Evolutionary conservation across 495 filamentous ascomycete species (phyloP), one percentile per base, ranked within the genome.

Genomic region (Bacidia rubella): DNA sequence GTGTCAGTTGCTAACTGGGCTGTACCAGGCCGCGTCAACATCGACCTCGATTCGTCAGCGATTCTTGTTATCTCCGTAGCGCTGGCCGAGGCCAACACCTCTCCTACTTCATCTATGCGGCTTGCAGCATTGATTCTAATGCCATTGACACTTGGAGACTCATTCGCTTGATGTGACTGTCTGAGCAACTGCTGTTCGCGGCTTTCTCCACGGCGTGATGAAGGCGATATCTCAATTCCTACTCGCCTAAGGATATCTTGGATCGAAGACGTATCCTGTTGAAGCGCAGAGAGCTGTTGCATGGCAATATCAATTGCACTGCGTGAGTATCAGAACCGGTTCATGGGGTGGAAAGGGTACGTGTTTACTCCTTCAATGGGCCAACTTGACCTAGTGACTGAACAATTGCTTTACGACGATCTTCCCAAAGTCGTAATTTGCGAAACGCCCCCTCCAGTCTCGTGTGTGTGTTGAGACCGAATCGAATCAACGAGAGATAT

Each of bases 401-500:
- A 22, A 59, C 40, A 24, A 62, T 59, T 38, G 51, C 45, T 52
- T 47, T 29, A 43, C 53, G 46, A 24, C 55, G 52, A 9, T 55
- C 52, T 43, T 59, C 53, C 60, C 60, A 62, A 5, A 20, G 44
- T 11, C 52, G 42, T 26, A 60, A 41, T 15, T 51, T 52, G 23
- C 49, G 45, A 17, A 39, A 25, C 19, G 39, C 11, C n/a, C 48
- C 45, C 17, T 43, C 47, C 12, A 55, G 51, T 35, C 49, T 60
- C 17, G 49, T 49, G 2, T 57, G 45, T 10, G 35, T 51, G 27
- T 56, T 60, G 11, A 39, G 54, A 24, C 50, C 62, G 45, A 53
- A 69, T 25, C 53, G 58, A 12, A 65, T 54, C 26, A 73, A 55
- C 9, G 62, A 60, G 11, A 68, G 45, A 39, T 70, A 72, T 57